A percentile compares a stretch with the other conserved stretches of the same genome.
Conservation (phyloP, 192 early-diverging fungal genomes). For the Hyaloraphidium curvatum region DNA sequence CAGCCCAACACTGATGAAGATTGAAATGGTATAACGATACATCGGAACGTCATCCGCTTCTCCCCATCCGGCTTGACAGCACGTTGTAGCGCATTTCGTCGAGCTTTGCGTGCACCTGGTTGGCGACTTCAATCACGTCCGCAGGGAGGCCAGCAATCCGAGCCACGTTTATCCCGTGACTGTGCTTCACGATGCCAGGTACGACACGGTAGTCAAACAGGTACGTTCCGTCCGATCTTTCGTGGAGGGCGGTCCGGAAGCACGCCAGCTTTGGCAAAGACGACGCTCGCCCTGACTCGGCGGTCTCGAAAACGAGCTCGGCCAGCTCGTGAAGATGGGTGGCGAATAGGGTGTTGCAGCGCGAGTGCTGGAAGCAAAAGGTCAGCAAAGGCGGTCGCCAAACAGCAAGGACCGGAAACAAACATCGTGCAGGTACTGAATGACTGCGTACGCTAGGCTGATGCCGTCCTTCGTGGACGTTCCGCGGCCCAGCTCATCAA, state of each 20-base stretch:
- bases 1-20: too few relatives aligned
- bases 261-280: conserved; percentile 7
- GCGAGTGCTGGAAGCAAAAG: too few relatives aligned
- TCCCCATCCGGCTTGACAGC: too few relatives aligned
- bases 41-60: too few relatives aligned
- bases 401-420: too few relatives aligned
- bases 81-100: too few relatives aligned
- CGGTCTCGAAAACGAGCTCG: too few relatives aligned
- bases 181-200: conserved; percentile 39
- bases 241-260: conserved; percentile 10
- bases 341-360: conserved; percentile 50
- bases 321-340: conserved; percentile 62
- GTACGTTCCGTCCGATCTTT: conserved; percentile 15
- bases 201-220: conserved; percentile 41
- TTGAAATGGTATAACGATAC: too few relatives aligned
- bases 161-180: conserved; percentile 54
- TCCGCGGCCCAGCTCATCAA: conserved; percentile 30
- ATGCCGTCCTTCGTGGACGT: conserved; percentile 46
- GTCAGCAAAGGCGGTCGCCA: too few relatives aligned
- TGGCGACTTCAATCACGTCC: too few relatives aligned
- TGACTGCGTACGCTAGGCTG: conserved; percentile 47
- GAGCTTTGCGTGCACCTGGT: too few relatives aligned
- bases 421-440: conserved; percentile 34
- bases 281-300: too few relatives aligned
- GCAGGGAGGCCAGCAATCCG: conserved; percentile 42